A percentile compares a stretch with the other conserved stretches of the same genome.
phyloP scores from a whole-genome alignment of 768 basidiomycete genomes.

The Lenzites betulinus region DNA sequence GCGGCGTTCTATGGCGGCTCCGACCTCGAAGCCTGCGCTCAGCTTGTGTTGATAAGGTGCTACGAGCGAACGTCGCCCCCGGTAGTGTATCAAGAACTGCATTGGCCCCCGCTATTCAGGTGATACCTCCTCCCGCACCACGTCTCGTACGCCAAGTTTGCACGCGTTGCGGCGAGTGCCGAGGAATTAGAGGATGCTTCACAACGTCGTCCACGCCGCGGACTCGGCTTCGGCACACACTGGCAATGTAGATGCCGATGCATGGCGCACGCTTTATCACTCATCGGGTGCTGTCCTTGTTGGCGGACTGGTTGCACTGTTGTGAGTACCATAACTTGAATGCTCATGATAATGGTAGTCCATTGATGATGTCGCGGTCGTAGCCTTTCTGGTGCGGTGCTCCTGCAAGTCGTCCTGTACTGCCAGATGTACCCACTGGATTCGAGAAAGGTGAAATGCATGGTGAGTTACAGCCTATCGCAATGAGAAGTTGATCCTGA shows the following conservation, averaged over 20 bases:
- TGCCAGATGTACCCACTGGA: constrained; percentile 13
- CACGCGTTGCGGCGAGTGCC: too few species aligned
- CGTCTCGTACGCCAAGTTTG: background rate
- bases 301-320: constrained; percentile 10
- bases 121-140: background rate
- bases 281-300: constrained; percentile 10
- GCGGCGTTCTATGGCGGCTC: too few species aligned
- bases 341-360: background rate
- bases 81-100: too few species aligned
- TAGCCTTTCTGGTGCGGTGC: constrained; percentile 20
- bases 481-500: background rate
- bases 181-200: background rate
- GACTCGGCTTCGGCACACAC: background rate
- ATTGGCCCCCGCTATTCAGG: too few species aligned
- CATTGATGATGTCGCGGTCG: background rate
- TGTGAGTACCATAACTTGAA: constrained; percentile 12
- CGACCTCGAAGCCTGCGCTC: too few species aligned
- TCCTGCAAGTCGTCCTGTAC: constrained; percentile 17
- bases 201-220: background rate
- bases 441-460: background rate
- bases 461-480: constrained; percentile 2
- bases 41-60: too few species aligned
- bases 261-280: background rate
- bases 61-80: too few species aligned
- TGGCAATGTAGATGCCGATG: background rate